phyloP scores from a whole-genome alignment of 2,329 filamentous ascomycete genomes.

The Cytospora piceae region DNA sequence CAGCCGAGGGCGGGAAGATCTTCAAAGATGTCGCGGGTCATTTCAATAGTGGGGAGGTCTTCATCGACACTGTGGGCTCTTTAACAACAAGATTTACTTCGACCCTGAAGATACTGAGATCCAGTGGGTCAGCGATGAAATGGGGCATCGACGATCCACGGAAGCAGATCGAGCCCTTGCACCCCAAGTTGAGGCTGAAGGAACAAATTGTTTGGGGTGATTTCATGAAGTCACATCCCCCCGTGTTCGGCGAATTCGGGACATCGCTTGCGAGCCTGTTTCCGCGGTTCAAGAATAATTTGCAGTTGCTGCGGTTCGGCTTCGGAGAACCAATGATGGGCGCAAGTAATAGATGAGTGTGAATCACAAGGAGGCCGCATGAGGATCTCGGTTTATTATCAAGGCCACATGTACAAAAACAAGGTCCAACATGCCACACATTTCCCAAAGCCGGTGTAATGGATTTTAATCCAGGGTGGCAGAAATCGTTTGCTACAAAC shows the following conservation, averaged over 20 bases:
- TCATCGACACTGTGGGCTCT: slow-evolving; percentile 13
- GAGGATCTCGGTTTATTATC: not conserved
- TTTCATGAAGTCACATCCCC: not conserved
- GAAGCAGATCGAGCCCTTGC: slow-evolving; percentile 7
- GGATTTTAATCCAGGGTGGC: too few species aligned
- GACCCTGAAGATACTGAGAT: not conserved
- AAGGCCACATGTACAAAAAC: too few species aligned
- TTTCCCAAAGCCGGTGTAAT: too few species aligned
- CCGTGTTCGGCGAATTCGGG: not conserved
- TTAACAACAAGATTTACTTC: not conserved
- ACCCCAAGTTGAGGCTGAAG: slow-evolving; percentile 6
- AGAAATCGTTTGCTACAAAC: too few species aligned
- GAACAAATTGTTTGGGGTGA: not conserved
- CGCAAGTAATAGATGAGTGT: not conserved
- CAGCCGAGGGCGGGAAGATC: slow-evolving; percentile 3
- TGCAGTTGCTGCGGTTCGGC: not conserved
- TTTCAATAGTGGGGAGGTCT: slow-evolving; percentile 11
- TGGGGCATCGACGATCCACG: slow-evolving; percentile 16
- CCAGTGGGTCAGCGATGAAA: not conserved
- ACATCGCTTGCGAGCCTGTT: not conserved
- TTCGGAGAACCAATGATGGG: not conserved
- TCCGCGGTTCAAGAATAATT: not conserved
- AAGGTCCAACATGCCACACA: too few species aligned
- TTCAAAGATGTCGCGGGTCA: slow-evolving; percentile 12
- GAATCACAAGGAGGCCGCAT: not conserved